Percentiles rank a stretch among this genome's conserved stretches.
Evolutionary conservation across 257 asterid species (phyloP).

Genomic region (Striga asiatica): DNA sequence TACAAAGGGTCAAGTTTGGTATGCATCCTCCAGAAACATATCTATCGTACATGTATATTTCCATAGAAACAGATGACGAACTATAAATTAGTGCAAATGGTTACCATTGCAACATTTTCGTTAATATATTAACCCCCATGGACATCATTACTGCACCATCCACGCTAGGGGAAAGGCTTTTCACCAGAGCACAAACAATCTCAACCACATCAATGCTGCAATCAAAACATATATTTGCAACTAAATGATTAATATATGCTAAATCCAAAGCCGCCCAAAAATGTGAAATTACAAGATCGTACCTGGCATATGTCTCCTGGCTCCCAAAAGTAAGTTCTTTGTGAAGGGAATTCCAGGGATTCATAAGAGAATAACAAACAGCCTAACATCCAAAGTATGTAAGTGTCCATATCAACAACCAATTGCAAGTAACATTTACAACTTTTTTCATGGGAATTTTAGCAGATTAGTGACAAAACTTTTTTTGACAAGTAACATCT

Average conservation of each 20-base stretch:
- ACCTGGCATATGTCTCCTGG: conserved; percentile 42
- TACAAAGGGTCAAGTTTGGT: background rate
- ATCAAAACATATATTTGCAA: conserved; percentile 15
- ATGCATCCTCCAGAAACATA: conserved; percentile 10
- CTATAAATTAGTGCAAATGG: conserved; percentile 3
- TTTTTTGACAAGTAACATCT: background rate
- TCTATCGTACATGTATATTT: background rate
- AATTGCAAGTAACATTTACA: conserved; percentile 5
- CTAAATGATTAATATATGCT: background rate
- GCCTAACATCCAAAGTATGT: conserved; percentile 32
- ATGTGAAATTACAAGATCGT: conserved; percentile 10
- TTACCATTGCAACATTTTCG: conserved; percentile 87
- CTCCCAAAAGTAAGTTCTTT: conserved; percentile 24
- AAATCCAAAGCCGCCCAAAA: conserved; percentile 1
- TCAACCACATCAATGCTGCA: conserved; percentile 73
- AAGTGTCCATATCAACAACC: conserved; percentile 11
- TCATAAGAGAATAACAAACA: conserved; percentile 60
- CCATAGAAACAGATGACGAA: background rate
- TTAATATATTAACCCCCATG: conserved; percentile 63
- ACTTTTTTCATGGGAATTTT: background rate
- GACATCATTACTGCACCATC: conserved; percentile 63
- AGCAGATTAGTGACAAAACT: background rate
- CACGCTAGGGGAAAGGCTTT: conserved; percentile 46
- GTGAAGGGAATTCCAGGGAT: conserved; percentile 28
- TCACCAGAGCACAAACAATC: conserved; percentile 59